These are phyloP conservation scores for Ogataea corticis DNA, from an alignment of 805 yeast genomes.

Conservation along the genomic window DNA sequence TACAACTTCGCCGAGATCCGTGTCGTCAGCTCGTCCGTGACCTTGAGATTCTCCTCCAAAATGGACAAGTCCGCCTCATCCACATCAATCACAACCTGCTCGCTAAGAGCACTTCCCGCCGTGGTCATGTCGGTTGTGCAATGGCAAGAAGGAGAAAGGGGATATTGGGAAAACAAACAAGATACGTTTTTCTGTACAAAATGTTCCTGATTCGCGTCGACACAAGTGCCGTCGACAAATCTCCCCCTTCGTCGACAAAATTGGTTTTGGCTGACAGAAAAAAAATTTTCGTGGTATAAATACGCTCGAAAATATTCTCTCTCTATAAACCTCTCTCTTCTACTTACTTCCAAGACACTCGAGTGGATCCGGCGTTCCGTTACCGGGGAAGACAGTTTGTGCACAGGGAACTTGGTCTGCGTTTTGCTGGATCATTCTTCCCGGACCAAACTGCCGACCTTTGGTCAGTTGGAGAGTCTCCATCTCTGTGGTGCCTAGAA, in stretches of 20 bases:
- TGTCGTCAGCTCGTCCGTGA: constrained; percentile 55
- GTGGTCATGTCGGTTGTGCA: too few species aligned
- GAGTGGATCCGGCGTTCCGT: constrained; percentile 1
- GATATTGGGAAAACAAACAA: neutral
- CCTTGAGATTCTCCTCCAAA: constrained; percentile 67
- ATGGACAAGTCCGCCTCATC: constrained; percentile 86
- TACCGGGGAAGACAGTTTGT: neutral
- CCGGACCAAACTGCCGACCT: neutral
- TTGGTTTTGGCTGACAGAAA: too few species aligned
- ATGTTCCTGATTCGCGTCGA: too few species aligned
- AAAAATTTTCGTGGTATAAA: neutral
- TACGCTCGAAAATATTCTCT: neutral
- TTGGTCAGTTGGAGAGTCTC: constrained; percentile 7
- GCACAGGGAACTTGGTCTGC: neutral
- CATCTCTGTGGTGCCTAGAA: constrained; percentile 21
- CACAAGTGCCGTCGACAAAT: too few species aligned
- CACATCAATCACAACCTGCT: constrained; percentile 43
- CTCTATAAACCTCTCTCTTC: neutral
- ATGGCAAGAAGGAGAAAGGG: too few species aligned
- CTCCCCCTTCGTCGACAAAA: too few species aligned
- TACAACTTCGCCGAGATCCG: constrained; percentile 56
- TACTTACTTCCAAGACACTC: neutral
- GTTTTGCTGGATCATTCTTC: constrained; percentile 9
- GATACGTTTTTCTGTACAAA: neutral
- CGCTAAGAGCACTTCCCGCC: neutral